Base-by-base conservation (phyloP, 2,329 filamentous ascomycete genomes). In the Sporothrix variecibatus region DNA sequence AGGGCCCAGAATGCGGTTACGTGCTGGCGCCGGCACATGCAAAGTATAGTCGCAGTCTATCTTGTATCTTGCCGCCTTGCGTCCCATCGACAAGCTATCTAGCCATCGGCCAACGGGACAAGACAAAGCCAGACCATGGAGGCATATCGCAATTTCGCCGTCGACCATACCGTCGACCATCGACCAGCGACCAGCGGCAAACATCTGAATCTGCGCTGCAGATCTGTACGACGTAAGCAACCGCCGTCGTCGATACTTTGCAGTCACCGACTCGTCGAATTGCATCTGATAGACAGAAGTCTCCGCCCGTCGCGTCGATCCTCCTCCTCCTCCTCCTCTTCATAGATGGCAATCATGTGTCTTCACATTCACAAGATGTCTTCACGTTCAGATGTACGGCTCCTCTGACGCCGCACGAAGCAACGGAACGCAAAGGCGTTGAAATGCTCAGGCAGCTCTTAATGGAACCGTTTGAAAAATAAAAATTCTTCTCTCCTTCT, bases 341-440 rank as follows among this genome's bases (percentile, higher is more conserved):
- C 4, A 6, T 20, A n/a, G 3, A 49, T 23, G 17, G n/a, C 51
- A 56, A 26, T 46, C 68, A 26, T 23, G 12, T 56, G n/a, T 7
- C 31, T 31, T 49, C 43, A 49, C 43, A 15, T 49, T 49, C 43
- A 43, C 12, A 8, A 8, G 34, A 12, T 40, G 40, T 8, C 40
- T 43, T 43, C 40, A 12, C 40, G 23, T 51, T 58, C 26, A 72
- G 26, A 90, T 94, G 92, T 94, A 79, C 85, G 90, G 88, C 88
- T 85, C 91, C 90, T 94, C 92, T 94, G 93, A 95, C 92, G 90
- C 93, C 89, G 91, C 90, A 67, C 91, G 88, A 88, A 88, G 89
- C 89, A 92, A 93, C 85, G 17, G 75, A 49, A 71, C 77, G 75
- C 73, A 31, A 64, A 82, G 83, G 31, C 62, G 62, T 49, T 67